phyloP scores from a whole-genome alignment of 202 grass and related monocot species.

The Bolboschoenoplectus hybrid region DNA sequence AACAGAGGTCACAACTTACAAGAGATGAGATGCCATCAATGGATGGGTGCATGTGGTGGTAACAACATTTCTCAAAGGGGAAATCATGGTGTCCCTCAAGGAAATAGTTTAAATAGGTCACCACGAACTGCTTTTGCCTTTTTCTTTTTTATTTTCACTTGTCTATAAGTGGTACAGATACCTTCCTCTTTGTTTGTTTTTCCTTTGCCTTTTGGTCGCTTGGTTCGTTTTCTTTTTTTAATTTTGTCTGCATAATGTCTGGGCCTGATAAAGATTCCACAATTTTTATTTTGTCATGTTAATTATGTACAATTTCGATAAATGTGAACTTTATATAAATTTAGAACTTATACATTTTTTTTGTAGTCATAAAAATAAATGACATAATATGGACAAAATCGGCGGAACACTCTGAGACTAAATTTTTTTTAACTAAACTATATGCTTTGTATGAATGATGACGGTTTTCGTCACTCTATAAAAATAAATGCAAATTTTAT shows the following conservation, averaged over 20 bases:
- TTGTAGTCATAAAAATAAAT: background rate
- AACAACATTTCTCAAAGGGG: constrained; percentile 30
- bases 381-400: too few species aligned
- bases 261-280: background rate
- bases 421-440: too few species aligned
- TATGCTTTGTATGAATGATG: too few species aligned
- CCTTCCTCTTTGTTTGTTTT: constrained; percentile 5
- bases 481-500: background rate
- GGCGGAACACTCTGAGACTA: too few species aligned
- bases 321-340: background rate
- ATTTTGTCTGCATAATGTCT: constrained; percentile 31
- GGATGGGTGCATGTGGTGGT: constrained; percentile 40
- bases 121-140: constrained; percentile 47
- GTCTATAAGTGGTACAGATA: constrained; percentile 54
- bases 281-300: background rate
- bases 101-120: constrained; percentile 44
- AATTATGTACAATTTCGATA: background rate
- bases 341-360: background rate
- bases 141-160: constrained; percentile 53
- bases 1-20: background rate
- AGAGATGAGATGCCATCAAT: constrained; percentile 1
- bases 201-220: constrained; percentile 40
- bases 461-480: too few species aligned
- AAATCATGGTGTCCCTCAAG: constrained; percentile 58
- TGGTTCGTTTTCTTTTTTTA: constrained; percentile 36